Conservation (phyloP, 2,329 filamentous ascomycete genomes). For the Chaetomium strumarium region DNA sequence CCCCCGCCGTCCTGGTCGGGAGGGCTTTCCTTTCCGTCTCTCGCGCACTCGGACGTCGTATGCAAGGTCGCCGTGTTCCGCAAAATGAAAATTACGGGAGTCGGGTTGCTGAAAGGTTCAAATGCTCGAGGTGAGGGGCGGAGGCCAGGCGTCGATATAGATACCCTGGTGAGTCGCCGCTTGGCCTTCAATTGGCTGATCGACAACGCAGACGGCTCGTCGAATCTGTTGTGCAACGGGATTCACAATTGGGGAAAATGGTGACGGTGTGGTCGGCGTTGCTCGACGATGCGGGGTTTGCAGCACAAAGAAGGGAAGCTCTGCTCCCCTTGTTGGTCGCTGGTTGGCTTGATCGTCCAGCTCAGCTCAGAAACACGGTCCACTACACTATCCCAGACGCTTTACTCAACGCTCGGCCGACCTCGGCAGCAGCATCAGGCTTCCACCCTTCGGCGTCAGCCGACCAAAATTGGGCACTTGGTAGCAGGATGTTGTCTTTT, state of each 20-base stretch:
- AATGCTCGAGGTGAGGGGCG: slow-evolving; percentile 2
- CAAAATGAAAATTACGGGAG: background rate
- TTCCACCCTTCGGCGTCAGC: background rate
- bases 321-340: slow-evolving; percentile 16
- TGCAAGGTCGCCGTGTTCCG: background rate
- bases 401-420: too few species aligned
- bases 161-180: slow-evolving; percentile 3
- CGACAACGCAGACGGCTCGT: slow-evolving; percentile 7
- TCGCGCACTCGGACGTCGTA: slow-evolving; percentile 1
- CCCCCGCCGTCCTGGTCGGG: slow-evolving; percentile 18
- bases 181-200: slow-evolving; percentile 21
- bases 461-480: background rate
- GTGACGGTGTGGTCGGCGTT: slow-evolving; percentile 20
- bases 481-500: background rate
- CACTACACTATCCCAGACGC: too few species aligned
- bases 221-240: slow-evolving; percentile 14
- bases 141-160: slow-evolving; percentile 12
- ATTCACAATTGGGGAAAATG: slow-evolving; percentile 12
- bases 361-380: background rate
- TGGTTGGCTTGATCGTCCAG: slow-evolving; percentile 17
- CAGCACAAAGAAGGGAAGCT: slow-evolving; percentile 17
- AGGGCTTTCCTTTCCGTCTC: background rate
- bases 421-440: too few species aligned
- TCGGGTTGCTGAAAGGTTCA: background rate
- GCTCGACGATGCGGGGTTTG: slow-evolving; percentile 26